Base-by-base conservation (phyloP, 1,139 yeast species). In the Waltiozyma sp. region DNA sequence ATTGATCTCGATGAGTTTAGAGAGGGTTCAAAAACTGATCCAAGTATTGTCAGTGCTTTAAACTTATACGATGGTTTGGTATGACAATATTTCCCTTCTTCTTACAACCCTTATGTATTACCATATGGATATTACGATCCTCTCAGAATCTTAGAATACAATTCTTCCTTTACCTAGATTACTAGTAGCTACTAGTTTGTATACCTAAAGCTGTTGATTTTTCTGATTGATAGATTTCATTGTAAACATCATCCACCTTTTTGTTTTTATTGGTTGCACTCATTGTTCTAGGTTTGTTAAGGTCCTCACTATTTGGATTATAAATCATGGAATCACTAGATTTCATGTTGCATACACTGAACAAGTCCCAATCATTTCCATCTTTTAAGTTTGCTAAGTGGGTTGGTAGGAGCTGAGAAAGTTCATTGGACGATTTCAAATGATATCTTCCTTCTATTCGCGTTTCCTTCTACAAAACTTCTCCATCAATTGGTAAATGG, bases 1-100 rank as follows among this genome's bases (percentile, higher is more conserved):
- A 77, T 91, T 41, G 75, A 81, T 19, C 64, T 82, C 50, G 89
- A 83, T 19, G 98, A 91, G 60, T 89, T 91, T 65, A 74, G 80
- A 53, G 82, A 77, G 55, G 86, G 93, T 36, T 77, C 85, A 43
- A 85, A 82, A 59, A 68, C 80, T 43, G 96, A 88, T 58, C 87
- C 91, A 2, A 73, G 85, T n/a, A 83, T 89, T 40, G 70, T 82
- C 41, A 73, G 80, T 49, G 89, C 97, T 2, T 68, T 91, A 52
- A 82, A 77, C 56, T 65, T 89, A 34, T 91, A 89, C 58, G 87
- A 80, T 51, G 93, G 89, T 2, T 66, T 84, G 53, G 85, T 84
- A 43, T 84, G 63, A 60, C 28, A 26, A 21, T 21, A 21, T 4
- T 4, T 21, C 23, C 23, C 8, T 21, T 21, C 23, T 21, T 21